Percentiles rank a stretch among this genome's conserved stretches.
Evolutionary conservation across 257 asterid species (phyloP).

Genomic region (Rehmannia glutinosa): DNA sequence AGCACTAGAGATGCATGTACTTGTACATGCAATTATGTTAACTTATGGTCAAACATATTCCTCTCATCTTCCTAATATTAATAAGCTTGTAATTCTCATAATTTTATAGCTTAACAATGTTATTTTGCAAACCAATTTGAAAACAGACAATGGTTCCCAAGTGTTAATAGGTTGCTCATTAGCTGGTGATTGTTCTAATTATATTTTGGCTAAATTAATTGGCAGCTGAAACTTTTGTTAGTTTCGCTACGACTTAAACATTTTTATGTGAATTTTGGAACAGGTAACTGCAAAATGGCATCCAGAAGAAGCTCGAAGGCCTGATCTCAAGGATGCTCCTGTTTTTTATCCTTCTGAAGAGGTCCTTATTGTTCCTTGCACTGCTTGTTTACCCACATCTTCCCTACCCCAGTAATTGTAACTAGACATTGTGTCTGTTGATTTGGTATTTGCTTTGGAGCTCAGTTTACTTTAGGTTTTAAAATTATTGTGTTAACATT

Average conservation of each 20-base stretch:
- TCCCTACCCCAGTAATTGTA: neutral
- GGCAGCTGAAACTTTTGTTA: neutral
- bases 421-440: no score
- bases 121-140: neutral
- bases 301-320: slow-evolving; percentile 77
- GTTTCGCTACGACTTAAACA: slow-evolving; percentile 7
- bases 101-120: neutral
- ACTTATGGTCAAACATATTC: neutral
- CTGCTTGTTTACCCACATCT: slow-evolving; percentile 6
- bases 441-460: neutral
- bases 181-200: neutral
- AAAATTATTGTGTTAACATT: neutral
- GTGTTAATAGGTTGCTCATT: neutral
- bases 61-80: neutral
- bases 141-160: neutral
- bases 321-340: slow-evolving; percentile 78
- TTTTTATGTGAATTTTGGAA: slow-evolving; percentile 28
- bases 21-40: neutral
- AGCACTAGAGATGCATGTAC: neutral
- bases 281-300: slow-evolving; percentile 89
- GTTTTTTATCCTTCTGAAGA: slow-evolving; percentile 95
- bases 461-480: neutral
- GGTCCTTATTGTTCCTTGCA: slow-evolving; percentile 39
- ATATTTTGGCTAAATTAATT: neutral
- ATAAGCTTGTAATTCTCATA: neutral